phyloP scores from a whole-genome alignment of 164 flowering plant genomes.

The Chimonanthus salicifolius region DNA sequence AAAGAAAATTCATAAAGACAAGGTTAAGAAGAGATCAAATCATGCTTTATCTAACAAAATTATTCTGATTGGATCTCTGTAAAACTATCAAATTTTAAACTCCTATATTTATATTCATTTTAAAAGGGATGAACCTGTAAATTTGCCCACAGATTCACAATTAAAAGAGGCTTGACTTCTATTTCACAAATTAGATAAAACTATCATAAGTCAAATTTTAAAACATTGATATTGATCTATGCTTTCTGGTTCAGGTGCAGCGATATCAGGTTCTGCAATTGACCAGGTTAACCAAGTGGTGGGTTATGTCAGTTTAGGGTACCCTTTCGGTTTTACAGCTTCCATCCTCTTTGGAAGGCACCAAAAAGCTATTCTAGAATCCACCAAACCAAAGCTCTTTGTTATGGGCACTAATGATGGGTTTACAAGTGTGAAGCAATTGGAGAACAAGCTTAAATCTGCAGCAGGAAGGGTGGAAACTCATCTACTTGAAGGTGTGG shows the following conservation, averaged over 20 bases:
- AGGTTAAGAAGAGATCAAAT: no score
- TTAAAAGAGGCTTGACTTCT: no score
- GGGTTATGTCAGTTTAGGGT: slow-evolving; percentile 83
- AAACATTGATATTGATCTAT: not conserved
- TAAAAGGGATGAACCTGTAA: no score
- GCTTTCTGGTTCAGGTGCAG: slow-evolving; percentile 57
- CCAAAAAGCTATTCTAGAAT: slow-evolving; percentile 63
- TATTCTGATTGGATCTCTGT: no score
- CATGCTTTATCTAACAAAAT: no score
- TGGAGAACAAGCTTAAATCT: slow-evolving; percentile 64
- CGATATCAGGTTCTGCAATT: slow-evolving; percentile 93
- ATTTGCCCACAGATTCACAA: no score
- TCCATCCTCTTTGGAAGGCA: slow-evolving; percentile 91
- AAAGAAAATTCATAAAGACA: no score
- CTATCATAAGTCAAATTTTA: not conserved
- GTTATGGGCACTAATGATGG: slow-evolving; percentile 92
- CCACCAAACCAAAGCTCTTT: slow-evolving; percentile 81
- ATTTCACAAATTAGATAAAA: no score
- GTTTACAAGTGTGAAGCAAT: slow-evolving; percentile 81
- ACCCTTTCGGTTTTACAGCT: slow-evolving; percentile 78
- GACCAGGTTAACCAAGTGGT: slow-evolving; percentile 67
- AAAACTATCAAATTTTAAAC: no score
- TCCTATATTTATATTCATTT: no score
- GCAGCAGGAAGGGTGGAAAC: slow-evolving; percentile 73
- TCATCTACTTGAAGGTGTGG: slow-evolving; percentile 73